Base-by-base conservation (phyloP, 352 stramenopile genomes). In the Phytophthora ramorum region DNA sequence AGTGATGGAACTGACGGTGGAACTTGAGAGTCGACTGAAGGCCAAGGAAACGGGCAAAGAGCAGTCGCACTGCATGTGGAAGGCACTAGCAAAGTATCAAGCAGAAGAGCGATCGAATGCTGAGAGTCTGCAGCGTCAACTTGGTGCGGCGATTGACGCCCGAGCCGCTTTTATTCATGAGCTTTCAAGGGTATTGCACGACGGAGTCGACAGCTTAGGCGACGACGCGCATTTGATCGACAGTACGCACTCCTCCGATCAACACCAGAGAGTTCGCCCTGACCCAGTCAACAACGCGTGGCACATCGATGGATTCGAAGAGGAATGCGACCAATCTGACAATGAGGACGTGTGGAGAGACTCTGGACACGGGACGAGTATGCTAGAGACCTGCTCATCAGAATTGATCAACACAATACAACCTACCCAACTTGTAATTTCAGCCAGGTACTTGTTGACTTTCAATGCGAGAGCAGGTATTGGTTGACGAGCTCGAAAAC, bases 1-100 rank as follows among this genome's bases (percentile, higher is more conserved):
- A 5, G 49, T 60, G 28, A 54, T 4, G 9, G 70, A 69, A 26
- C 34, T 78, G n/a, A 38, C 65, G 19, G 16, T 43, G 2, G 44
- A 70, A 22, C 45, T 78, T 19, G 46, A 46, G 14, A 14, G 41
- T 3, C 26, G 14, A 32, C 38, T 22, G 34, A 52, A 28, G 52
- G 58, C 17, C 37, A 51, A 41, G 26, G 59, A 51, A 22, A 16
- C 12, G 4, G 49, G 16, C 8, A 30, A 32, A 4, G 4, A 30
- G 3, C 16, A 16, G 9, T 19, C 35, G 7, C 14, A 13, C 0
- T 45, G 34, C 7, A 44, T 22, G n/a, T 72, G 64, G 58, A 63
- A 55, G 20, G 30, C 30, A n/a, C 16, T 67, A 8, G 57, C 64
- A 16, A 38, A 58, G 4, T 46, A 52, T 14, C 50, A 59, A 17